phyloP scores from a whole-genome alignment of 2,329 filamentous ascomycete species.

The Fusarium falciforme region DNA sequence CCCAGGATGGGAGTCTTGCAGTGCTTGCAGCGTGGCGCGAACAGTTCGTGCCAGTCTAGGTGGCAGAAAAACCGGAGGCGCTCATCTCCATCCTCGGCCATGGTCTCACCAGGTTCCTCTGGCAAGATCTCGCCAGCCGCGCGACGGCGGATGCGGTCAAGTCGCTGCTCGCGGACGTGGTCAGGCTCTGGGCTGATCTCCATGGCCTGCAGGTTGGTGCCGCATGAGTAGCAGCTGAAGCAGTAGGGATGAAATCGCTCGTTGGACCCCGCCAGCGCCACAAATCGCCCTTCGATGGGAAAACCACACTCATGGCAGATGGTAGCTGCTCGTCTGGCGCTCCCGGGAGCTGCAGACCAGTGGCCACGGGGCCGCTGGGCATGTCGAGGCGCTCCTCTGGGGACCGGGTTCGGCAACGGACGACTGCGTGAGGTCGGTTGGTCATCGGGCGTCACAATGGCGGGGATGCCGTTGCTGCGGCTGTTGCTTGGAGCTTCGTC shows the following conservation, averaged over 20 bases:
- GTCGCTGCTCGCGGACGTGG: slow-evolving; percentile 73
- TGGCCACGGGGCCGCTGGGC: slow-evolving; percentile 62
- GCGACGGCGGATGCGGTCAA: slow-evolving; percentile 77
- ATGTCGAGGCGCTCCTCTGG: slow-evolving; percentile 47
- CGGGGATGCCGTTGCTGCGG: slow-evolving; percentile 49
- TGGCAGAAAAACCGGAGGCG: slow-evolving; percentile 92
- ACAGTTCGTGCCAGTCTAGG: slow-evolving; percentile 97
- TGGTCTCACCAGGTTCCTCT: slow-evolving; percentile 72
- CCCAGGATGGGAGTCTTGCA: slow-evolving; percentile 97
- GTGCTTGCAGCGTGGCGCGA: slow-evolving; percentile 91
- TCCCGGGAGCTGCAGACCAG: slow-evolving; percentile 67
- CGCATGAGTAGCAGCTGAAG: slow-evolving; percentile 89
- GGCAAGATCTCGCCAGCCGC: slow-evolving; percentile 67
- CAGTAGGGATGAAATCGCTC: slow-evolving; percentile 93
- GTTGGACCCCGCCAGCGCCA: slow-evolving; percentile 78
- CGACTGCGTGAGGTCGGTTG: slow-evolving; percentile 38
- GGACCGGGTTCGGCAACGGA: slow-evolving; percentile 60
- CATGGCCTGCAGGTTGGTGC: slow-evolving; percentile 89
- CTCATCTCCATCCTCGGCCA: slow-evolving; percentile 78
- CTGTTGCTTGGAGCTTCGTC: slow-evolving; percentile 44
- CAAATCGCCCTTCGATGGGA: slow-evolving; percentile 90
- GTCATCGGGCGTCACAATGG: slow-evolving; percentile 61
- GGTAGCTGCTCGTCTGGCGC: slow-evolving; percentile 68
- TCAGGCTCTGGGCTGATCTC: slow-evolving; percentile 96
- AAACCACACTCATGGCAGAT: slow-evolving; percentile 86